Evolutionary conservation across 495 filamentous ascomycete species (phyloP), one percentile per base, ranked within the genome.

Genomic region (Echria macrotheca): DNA sequence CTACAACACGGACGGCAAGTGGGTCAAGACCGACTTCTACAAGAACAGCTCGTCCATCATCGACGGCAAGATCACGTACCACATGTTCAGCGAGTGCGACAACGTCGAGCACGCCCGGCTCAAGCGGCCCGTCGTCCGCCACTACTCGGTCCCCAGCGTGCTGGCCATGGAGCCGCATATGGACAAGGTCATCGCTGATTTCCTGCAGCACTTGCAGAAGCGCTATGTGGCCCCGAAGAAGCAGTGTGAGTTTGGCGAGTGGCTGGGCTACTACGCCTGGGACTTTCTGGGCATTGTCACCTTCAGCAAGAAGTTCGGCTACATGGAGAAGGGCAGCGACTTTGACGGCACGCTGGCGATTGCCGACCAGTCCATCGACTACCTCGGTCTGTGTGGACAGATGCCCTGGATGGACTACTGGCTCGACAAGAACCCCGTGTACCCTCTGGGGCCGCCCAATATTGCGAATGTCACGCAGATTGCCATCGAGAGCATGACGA

Each of bases 1-100:
- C 24, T 58, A 63, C 50, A 50, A 44, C 33, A 61, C 59, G 21
- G 56, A 59, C 24, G 47, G 52, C 17, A 61, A 63, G 26, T 60
- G 57, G 54, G 11, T 47, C 47, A 62, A 61, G 42, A 49, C 58
- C n/a, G 62, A 68, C 40, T 72, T 73, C 15, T 74, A 72, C 59
- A 52, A 62, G 17, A 69, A 61, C 36, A 67, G 59, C 50, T 64
- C 63, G 32, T 55, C 57, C 42, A 39, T 66, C 28, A 60, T 60
- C 44, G 57, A 66, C 26, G 65, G 67, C 39, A 69, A 66, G 42
- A 66, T 65, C 14, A 64, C 59, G 19, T 64, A 65, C 47, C 64
- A 67, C 55, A 58, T 67, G 40, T 73, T 65, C 53, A 58, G 52
- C 53, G 51, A 58, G 59, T 52, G 56, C 31, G 42, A 72, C 29